Evolutionary conservation across 306 rosid species (phyloP), one percentile per base, ranked within the genome.

Genomic region (Prunus fruticosa): DNA sequence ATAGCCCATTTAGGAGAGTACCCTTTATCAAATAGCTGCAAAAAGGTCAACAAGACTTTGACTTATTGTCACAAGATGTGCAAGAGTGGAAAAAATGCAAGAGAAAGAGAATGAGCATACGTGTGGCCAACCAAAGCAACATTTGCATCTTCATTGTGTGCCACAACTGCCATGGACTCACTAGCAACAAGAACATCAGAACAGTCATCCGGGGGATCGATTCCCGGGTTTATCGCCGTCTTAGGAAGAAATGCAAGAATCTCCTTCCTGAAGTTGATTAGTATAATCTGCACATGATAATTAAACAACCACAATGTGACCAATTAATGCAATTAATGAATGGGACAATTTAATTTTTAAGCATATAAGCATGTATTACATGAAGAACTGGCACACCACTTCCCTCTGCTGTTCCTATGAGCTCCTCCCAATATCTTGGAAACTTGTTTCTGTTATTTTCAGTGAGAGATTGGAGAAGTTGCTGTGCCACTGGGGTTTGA

Each of bases 81-180:
- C 14, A 20, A 49, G 27, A 18, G 58, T 3, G 16, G 23, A 11
- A 2, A 18, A n/a, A 32, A 60, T 43, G 53, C 56, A 28, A 28
- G 20, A 64, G 20, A 74, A n/a, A 10, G 11, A 74, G 23, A 64
- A 47, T 14, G 19, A 28, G 28, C 77, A 27, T 80, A 95, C 98
- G 97, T 84, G 83, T 92, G 96, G 64, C 93, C 96, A 79, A 90
- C 76, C 23, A 92, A 86, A 69, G 91, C 87, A 76, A 89, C 80
- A 79, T 89, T 83, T 56, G 96, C 98, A 76, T 92, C 99, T 83
- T 95, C 98, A n/a, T 95, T 92, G 86, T 91, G 98, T 8, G 88
- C 97, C 25, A 84, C 98, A 79, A 87, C 28, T 23, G 97, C 96
- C 90, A 89, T 81, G 83, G 91, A 80, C 38, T 90, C 93, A 12